Evolutionary conservation across 257 asterid species (phyloP), one percentile per base, ranked within the genome.

Genomic region (Solanum bulbocastanum): DNA sequence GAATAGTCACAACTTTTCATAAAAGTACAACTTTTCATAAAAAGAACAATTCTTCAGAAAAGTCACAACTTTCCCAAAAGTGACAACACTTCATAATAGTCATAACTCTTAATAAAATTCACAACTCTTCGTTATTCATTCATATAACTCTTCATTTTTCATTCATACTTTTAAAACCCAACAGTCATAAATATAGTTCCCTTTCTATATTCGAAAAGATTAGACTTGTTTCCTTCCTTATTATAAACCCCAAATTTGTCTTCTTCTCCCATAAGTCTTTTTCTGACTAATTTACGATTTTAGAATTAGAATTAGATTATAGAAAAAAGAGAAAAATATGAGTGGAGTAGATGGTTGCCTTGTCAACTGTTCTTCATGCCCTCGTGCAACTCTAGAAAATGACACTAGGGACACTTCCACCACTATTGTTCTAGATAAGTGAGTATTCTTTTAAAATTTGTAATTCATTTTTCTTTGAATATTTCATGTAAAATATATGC

Each of bases 271-370:
- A 52, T 18, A 56, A 56, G 22, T 22, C 18, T 18, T 14, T 44
- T 25, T 49, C 22, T 49, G 32, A 16, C 20, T 32, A 3, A 56
- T 39, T 69, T 32, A 83, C 18, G 32, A 16, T 49, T 33, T 32
- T 49, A 83, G 36, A 39, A 39, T 2, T 39, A 39, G 44, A 39
- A 39, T 39, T 39, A 37, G 40, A 39, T 39, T 39, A 37, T 9
- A 39, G 10, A 42, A 22, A 10, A 13, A 25, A 35, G 46, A 65
- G n/a, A 32, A 88, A 39, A 66, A 25, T n/a, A 42, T 93, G 95
- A 88, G 93, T 65, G 92, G 92, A 22, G 90, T 90, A 76, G 91
- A 88, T 40, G 76, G 81, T 58, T 79, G 69, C 36, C 39, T 81
- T 68, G 88, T 81, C 14, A 42, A 42, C 14, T 42, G 14, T 42